These are phyloP conservation scores for Mucor velutinosus DNA, from an alignment of 371 early-diverging fungal species.

Conservation along the genomic window DNA sequence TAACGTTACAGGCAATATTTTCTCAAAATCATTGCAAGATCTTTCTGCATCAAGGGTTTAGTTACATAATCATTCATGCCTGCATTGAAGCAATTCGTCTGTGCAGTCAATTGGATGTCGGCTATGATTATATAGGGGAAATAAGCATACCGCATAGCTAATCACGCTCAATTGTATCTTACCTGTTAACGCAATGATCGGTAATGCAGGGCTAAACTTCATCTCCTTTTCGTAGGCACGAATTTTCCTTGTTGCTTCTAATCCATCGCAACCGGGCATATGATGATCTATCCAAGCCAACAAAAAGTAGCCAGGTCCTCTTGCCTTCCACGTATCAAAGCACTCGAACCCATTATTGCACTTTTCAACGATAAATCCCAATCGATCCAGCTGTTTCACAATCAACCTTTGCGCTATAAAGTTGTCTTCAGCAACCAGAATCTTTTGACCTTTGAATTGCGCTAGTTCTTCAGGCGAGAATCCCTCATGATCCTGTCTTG, in stretches of 20 bases:
- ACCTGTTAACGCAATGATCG: conserved; percentile 52
- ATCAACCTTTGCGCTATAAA: conserved; percentile 45
- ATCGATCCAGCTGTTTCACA: conserved; percentile 38
- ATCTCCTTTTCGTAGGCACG: conserved; percentile 32
- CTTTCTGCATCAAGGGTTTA: conserved; percentile 52
- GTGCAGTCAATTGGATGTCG: conserved; percentile 57
- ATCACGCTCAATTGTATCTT: not conserved
- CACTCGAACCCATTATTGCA: conserved; percentile 51
- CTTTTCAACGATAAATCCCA: conserved; percentile 44
- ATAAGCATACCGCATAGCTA: not conserved
- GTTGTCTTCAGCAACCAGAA: conserved; percentile 50
- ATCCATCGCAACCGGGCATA: conserved; percentile 52
- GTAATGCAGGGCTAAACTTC: conserved; percentile 21
- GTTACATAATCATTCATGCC: conserved; percentile 61
- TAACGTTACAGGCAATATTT: conserved; percentile 19
- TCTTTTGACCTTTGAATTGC: conserved; percentile 39
- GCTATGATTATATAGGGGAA: conserved; percentile 25
- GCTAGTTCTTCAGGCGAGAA: conserved; percentile 47
- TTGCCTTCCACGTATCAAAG: conserved; percentile 39
- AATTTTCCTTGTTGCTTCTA: conserved; percentile 47
- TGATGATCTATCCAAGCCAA: conserved; percentile 54
- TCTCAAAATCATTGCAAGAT: conserved; percentile 38
- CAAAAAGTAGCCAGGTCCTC: conserved; percentile 37
- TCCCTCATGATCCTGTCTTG: conserved; percentile 24
- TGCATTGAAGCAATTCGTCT: conserved; percentile 53